Evolutionary conservation across 805 yeast species (phyloP).

Genomic region (Candida dajiaensis): DNA sequence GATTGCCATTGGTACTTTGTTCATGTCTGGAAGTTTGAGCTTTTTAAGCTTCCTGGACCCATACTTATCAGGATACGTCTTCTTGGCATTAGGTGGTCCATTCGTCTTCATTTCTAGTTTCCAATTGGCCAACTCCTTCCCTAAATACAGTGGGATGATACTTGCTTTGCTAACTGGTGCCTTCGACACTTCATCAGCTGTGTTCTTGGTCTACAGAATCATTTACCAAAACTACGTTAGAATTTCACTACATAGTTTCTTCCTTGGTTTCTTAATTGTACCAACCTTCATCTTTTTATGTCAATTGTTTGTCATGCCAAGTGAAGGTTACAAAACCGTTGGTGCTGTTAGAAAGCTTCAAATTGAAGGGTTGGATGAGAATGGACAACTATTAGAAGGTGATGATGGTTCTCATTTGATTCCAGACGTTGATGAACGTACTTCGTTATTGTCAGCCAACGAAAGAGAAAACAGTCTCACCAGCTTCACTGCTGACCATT

Average conservation of each 20-base stretch:
- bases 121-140: slow-evolving; percentile 85
- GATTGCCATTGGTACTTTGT: slow-evolving; percentile 49
- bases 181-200: slow-evolving; percentile 87
- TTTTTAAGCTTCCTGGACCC: slow-evolving; percentile 41
- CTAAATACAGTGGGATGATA: slow-evolving; percentile 72
- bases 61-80: slow-evolving; percentile 66
- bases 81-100: slow-evolving; percentile 88
- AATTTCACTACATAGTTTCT: slow-evolving; percentile 52
- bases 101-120: slow-evolving; percentile 86
- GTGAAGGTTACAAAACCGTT: slow-evolving; percentile 63
- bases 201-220: slow-evolving; percentile 69
- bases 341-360: slow-evolving; percentile 63
- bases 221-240: slow-evolving; percentile 38
- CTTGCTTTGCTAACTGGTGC: slow-evolving; percentile 89
- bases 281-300: slow-evolving; percentile 74
- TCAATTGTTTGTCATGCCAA: slow-evolving; percentile 78
- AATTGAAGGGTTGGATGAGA: slow-evolving; percentile 69
- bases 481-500: slow-evolving; percentile 15
- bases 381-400: slow-evolving; percentile 43
- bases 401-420: slow-evolving; percentile 37
- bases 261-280: slow-evolving; percentile 59
- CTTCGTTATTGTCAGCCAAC: slow-evolving; percentile 23
- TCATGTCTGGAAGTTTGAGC: slow-evolving; percentile 36
- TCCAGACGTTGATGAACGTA: slow-evolving; percentile 36
- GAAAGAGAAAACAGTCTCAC: slow-evolving; percentile 6